Evolutionary conservation across 2,329 filamentous ascomycete species (phyloP), one percentile per base, ranked within the genome.

Genomic region (Penicillium sumatraense): DNA sequence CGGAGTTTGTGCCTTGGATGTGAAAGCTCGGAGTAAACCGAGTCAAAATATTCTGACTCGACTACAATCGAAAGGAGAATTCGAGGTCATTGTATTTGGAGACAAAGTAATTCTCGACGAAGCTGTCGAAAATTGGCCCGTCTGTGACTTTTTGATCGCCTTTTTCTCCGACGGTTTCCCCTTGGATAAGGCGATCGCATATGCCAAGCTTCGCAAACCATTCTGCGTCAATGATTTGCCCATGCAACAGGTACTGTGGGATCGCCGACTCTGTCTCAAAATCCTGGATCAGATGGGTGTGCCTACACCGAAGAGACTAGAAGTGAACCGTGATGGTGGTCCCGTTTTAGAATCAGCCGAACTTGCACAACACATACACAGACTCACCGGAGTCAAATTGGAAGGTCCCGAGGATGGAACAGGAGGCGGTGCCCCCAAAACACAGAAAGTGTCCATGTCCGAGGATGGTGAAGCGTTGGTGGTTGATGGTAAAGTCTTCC

Each of bases 91-190:
- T 58, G 93, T 99, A 11, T 99, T 99, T 78, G 96, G 95, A 45
- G 95, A 99, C 79, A 99, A 99, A 77, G 93, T 97, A 40, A 99
- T 99, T 64, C 81, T 99, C 31, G 95, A 99, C 69, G 95, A 99
- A 83, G 90, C 90, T 59, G 89, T 97, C 53, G 92, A 96, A 75
- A 96, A 97, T 71, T 97, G 93, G 93, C 93, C 93, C 16, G 86
- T 96, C 51, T 96, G 91, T 74, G 95, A 99, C 76, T 99, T 96
- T 68, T 78, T 99, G 53, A 96, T 99, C 68, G 96, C 93, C 3
- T 99, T 99, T 78, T 99, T 98, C 75, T 98, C 93, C 0, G 93
- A 97, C 72, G 95, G 95, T 0, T 99, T 99, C 64, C 95, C 95
- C 0, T 79, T 99, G 44, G 93, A 98, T 63, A 99, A 99, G 72